Evolutionary conservation across 1,284 basidiomycete species (phyloP), one percentile per base, ranked within the genome.

Genomic region (Austroboletus niveus): DNA sequence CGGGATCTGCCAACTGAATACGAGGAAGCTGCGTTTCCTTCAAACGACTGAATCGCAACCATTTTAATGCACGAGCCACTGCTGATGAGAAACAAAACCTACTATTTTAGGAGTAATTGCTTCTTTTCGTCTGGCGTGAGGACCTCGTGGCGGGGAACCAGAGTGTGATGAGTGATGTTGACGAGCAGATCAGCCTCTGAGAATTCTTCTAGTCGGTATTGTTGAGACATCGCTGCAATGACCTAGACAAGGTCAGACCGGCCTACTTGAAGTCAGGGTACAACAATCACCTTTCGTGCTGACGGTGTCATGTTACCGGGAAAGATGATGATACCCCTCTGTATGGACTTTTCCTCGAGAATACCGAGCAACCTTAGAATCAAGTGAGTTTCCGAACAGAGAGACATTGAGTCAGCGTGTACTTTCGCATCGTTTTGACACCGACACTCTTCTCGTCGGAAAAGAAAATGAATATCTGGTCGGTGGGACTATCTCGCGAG

Each of bases 11-110:
- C 49, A 97, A 72, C 73, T 98, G 95, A 61, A 99, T 99, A 35
- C 97, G 88, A 47, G 97, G 97, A 54, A 99, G 79, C 68, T 99
- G 97, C 1, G 95, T 98, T 67, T 99, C 97, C 71, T 98, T 98
- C 57, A 99, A 75, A 55, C 97, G 95, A 73, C 95, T 97, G 57
- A 27, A 51, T 34, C 53, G 58, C 49, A 40, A 45, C 52, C 55
- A 42, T 46, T 48, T 56, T 48, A 58, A 42, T 32, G 48, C 44
- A 53, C 46, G 47, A 3, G 44, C 36, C 20, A 7, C 35, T 34
- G 30, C 45, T 35, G 27, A 45, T 34, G 45, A 45, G 43, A 46
- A 48, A 35, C 30, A 45, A 49, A 36, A 39, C 94, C 64, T 64
- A 98, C 95, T 99, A 99, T 81, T 90, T 89, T 70, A 90, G 85